These are phyloP conservation scores for Tetradesmus obliquus DNA, from an alignment of 139 green algal species.

Conservation along the genomic window DNA sequence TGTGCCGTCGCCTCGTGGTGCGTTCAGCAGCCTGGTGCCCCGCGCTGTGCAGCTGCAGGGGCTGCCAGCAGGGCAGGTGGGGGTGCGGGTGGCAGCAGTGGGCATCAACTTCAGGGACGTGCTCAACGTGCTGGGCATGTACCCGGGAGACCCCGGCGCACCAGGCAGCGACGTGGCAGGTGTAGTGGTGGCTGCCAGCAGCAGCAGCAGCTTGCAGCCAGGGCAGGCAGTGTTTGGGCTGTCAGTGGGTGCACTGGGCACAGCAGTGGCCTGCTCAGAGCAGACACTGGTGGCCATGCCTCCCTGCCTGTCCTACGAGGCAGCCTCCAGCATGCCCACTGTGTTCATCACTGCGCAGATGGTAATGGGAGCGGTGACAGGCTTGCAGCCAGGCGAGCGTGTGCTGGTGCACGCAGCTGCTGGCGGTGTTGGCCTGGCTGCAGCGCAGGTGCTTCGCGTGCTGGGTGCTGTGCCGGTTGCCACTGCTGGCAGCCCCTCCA, in stretches of 20 bases:
- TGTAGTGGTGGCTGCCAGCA: constrained; percentile 78
- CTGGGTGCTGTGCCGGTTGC: constrained; percentile 57
- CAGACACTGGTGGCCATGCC: constrained; percentile 75
- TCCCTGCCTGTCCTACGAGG: too few species aligned
- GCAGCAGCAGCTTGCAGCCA: constrained; percentile 28
- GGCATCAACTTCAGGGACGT: constrained; percentile 92
- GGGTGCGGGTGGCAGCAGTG: constrained; percentile 78
- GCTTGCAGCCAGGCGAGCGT: too few species aligned
- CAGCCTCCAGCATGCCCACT: too few species aligned
- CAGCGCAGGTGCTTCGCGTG: constrained; percentile 66
- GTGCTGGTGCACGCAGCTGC: constrained; percentile 84
- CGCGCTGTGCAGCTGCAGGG: constrained; percentile 29
- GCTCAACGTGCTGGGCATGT: constrained; percentile 80
- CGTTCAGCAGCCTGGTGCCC: constrained; percentile 63
- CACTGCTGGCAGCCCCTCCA: constrained; percentile 71
- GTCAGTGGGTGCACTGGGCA: constrained; percentile 78
- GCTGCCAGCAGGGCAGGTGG: constrained; percentile 51
- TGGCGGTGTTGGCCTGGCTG: constrained; percentile 83
- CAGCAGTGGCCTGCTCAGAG: constrained; percentile 74
- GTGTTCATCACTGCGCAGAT: too few species aligned
- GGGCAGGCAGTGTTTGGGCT: constrained; percentile 88
- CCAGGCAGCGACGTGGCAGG: constrained; percentile 83
- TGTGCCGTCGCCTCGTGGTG: constrained; percentile 57
- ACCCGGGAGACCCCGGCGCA: constrained; percentile 87
- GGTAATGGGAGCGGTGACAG: too few species aligned